Evolutionary conservation across 768 basidiomycete species (phyloP).

Genomic region (Rubroboletus pulcherrimus): DNA sequence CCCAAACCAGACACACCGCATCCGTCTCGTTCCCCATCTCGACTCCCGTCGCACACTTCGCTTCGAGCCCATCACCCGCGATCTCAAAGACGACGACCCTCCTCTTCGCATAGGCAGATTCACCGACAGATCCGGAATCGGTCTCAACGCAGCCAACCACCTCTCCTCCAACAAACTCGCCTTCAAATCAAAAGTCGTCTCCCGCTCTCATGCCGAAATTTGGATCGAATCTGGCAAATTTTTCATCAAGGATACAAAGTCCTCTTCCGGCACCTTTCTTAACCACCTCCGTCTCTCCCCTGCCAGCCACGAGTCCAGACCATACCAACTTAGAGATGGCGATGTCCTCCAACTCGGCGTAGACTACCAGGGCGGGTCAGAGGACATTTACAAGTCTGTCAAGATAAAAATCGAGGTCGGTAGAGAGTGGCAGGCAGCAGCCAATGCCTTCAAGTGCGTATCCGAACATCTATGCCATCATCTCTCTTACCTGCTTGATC

Average conservation of each 20-base stretch:
- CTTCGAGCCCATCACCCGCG: conserved; percentile 90
- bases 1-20: conserved; percentile 54
- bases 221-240: conserved; percentile 77
- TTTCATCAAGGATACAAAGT: conserved; percentile 87
- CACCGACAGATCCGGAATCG: conserved; percentile 78
- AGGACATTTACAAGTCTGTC: conserved; percentile 96
- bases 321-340: conserved; percentile 83
- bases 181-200: conserved; percentile 95
- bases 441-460: conserved; percentile 82
- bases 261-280: conserved; percentile 88
- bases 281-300: conserved; percentile 89
- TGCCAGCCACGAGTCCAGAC: conserved; percentile 76
- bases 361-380: conserved; percentile 95
- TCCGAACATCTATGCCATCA: not conserved
- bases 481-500: not conserved
- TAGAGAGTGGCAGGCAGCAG: conserved; percentile 84
- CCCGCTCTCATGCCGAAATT: conserved; percentile 90
- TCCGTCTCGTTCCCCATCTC: conserved; percentile 93
- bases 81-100: conserved; percentile 66
- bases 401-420: conserved; percentile 92
- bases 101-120: conserved; percentile 89
- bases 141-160: conserved; percentile 62
- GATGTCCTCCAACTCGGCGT: conserved; percentile 94
- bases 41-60: conserved; percentile 84
- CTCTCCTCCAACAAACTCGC: conserved; percentile 80